Base-by-base conservation (phyloP, 768 basidiomycete species). In the Suillus hirtellus region DNA sequence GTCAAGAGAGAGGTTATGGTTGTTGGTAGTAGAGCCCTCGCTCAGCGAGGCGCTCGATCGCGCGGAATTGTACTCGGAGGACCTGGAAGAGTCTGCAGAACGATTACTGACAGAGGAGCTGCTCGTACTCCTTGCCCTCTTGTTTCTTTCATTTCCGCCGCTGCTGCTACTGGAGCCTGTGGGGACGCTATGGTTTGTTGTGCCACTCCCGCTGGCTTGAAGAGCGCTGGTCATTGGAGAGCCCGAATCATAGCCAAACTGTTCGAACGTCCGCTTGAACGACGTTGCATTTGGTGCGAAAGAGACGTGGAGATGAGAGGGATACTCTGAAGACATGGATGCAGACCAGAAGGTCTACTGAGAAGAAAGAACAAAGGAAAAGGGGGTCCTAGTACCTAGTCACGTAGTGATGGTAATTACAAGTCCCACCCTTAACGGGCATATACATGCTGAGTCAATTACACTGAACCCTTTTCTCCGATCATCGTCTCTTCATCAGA, bases 221-320 rank as follows among this genome's bases (percentile, higher is more conserved):
- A 61, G 68, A 63, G 52, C 69, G 66, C 63, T 63, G 64, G 71
- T 66, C 71, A 74, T 70, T 68, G 74, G 44, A 59, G 64, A 27
- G 64, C 71, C 62, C 47, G 74, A 68, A 65, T 73, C 73, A 49
- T 75, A 75, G 64, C 71, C 75, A 52, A 76, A 75, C 62, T 86
- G 80, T 61, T 84, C 72, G 70, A 87, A 87, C 15, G 85, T 84
- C 53, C 85, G 80, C 68, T 87, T 87, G 76, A 87, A 86, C 19
- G 84, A 84, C 0, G 82, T 82, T 2, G 82, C 78, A 61, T 71
- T 79, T 1, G 80, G 67, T n/a, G 83, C 79, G 9, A 86, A 73
- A n/a, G 81, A 76, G 17, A 86, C 80, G 44, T 83, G 82, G 3
- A 86, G 76, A 64, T 85, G 84, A 7, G 84, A 84, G 35, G 84